Evolutionary conservation across 805 yeast genomes (phyloP).

Genomic region (Teunomyces lycoperdinae): DNA sequence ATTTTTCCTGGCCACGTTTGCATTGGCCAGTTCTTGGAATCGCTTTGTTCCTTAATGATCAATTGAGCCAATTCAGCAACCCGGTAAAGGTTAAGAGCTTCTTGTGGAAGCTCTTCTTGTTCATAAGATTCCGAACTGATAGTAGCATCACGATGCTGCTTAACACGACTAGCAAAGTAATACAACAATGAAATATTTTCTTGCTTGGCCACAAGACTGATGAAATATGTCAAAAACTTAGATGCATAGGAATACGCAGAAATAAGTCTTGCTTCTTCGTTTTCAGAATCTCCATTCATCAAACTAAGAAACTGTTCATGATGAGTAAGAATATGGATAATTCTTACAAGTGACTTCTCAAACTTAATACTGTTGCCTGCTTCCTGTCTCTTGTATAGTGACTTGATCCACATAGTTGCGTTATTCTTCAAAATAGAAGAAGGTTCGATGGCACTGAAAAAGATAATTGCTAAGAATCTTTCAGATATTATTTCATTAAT

Average conservation of each 20-base stretch:
- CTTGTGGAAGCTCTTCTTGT: constrained; percentile 19
- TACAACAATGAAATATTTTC: constrained; percentile 71
- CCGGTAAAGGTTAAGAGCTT: constrained; percentile 49
- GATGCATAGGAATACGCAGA: constrained; percentile 53
- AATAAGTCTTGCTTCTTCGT: constrained; percentile 20
- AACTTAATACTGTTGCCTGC: constrained; percentile 44
- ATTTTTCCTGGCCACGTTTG: constrained; percentile 82
- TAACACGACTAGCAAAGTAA: constrained; percentile 74
- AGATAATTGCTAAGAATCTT: constrained; percentile 62
- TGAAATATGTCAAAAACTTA: constrained; percentile 57
- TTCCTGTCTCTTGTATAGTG: constrained; percentile 45
- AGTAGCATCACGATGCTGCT: constrained; percentile 67
- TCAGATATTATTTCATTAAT: constrained; percentile 56
- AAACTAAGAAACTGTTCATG: constrained; percentile 60
- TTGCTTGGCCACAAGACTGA: constrained; percentile 57
- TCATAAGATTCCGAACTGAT: constrained; percentile 30
- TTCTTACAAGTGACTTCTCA: constrained; percentile 65
- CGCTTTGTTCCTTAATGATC: constrained; percentile 56
- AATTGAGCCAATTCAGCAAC: constrained; percentile 74
- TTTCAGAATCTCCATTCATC: constrained; percentile 15
- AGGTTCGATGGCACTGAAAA: constrained; percentile 79
- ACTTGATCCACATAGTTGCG: constrained; percentile 68
- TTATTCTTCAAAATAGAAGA: constrained; percentile 45
- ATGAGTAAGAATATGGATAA: constrained; percentile 70
- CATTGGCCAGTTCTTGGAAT: constrained; percentile 61